These are phyloP conservation scores for Colletotrichum plurivorum DNA, from an alignment of 2,329 filamentous ascomycete species.

Conservation along the genomic window DNA sequence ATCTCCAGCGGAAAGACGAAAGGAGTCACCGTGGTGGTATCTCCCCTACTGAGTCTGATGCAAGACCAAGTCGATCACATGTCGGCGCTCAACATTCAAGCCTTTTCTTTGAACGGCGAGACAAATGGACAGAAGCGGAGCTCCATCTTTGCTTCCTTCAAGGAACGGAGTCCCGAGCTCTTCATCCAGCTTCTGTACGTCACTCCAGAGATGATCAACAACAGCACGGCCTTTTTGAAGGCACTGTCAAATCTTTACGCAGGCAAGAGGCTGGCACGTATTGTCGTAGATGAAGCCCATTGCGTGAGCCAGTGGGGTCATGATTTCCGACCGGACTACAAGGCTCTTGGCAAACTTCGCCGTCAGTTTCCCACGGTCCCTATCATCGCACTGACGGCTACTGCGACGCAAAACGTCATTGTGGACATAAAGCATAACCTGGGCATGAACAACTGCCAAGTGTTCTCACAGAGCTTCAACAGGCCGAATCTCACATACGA, in stretches of 20 bases:
- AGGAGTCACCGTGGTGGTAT: conserved; percentile 95
- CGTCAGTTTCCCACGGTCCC: conserved; percentile 82
- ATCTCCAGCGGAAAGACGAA: conserved; percentile 83
- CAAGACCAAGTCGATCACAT: conserved; percentile 95
- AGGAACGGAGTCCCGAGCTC: conserved; percentile 76
- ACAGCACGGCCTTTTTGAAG: conserved; percentile 78
- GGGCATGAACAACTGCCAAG: conserved; percentile 82
- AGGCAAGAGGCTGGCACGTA: conserved; percentile 82
- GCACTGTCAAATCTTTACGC: conserved; percentile 78
- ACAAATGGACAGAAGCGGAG: conserved; percentile 73
- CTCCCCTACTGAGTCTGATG: conserved; percentile 95
- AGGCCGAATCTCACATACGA: conserved; percentile 95
- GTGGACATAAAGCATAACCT: conserved; percentile 93
- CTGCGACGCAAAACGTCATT: conserved; percentile 93
- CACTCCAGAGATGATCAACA: conserved; percentile 96
- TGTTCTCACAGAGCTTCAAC: conserved; percentile 95
- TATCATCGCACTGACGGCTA: conserved; percentile 95
- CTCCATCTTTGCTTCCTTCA: conserved; percentile 76
- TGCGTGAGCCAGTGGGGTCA: conserved; percentile 99
- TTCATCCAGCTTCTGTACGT: conserved; percentile 92
- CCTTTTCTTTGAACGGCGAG: conserved; percentile 86
- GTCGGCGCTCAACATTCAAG: conserved; percentile 80
- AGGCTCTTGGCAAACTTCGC: conserved; percentile 83
- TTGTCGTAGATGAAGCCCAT: conserved; percentile 99
- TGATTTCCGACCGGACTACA: conserved; percentile 97